A percentile compares a stretch with the other conserved stretches of the same genome.
Conservation (phyloP, 305 asterid species). For the Andrographis paniculata region DNA sequence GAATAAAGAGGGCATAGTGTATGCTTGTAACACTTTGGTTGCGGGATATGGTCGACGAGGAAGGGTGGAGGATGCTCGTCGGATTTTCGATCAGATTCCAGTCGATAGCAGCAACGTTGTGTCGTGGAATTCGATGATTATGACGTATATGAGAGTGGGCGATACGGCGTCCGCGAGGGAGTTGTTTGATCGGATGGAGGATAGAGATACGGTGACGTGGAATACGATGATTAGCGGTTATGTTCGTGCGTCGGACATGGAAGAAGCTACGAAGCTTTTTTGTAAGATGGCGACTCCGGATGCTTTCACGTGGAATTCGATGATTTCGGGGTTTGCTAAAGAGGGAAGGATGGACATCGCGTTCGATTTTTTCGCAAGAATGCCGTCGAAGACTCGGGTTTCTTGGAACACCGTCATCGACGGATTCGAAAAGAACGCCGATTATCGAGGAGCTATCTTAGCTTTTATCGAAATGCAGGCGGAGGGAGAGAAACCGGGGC, state of each 20-base stretch:
- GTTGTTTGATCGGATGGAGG: slow-evolving; percentile 57
- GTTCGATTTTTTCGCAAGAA: slow-evolving; percentile 38
- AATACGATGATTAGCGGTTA: slow-evolving; percentile 74
- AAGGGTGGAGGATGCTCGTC: slow-evolving; percentile 53
- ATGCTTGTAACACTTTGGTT: slow-evolving; percentile 76
- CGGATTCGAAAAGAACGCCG: slow-evolving; percentile 56
- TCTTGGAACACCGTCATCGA: slow-evolving; percentile 81
- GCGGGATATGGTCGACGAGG: slow-evolving; percentile 82
- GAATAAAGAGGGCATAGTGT: slow-evolving; percentile 31
- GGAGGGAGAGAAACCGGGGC: slow-evolving; percentile 61
- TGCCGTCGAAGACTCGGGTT: slow-evolving; percentile 52
- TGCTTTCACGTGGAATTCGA: slow-evolving; percentile 62
- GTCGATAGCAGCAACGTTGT: slow-evolving; percentile 37
- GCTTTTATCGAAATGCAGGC: slow-evolving; percentile 54
- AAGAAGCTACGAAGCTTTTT: slow-evolving; percentile 56
- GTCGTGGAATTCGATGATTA: slow-evolving; percentile 85
- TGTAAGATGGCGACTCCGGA: slow-evolving; percentile 56
- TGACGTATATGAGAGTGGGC: slow-evolving; percentile 63
- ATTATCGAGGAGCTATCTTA: slow-evolving; percentile 44
- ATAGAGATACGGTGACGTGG: slow-evolving; percentile 56
- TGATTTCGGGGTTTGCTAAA: slow-evolving; percentile 58
- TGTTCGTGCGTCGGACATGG: slow-evolving; percentile 45
- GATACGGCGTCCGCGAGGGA: slow-evolving; percentile 55
- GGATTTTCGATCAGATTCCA: slow-evolving; percentile 55
- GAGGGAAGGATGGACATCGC: slow-evolving; percentile 55